Percentiles rank a stretch among this genome's conserved stretches.
phyloP scores from a whole-genome alignment of 1,284 basidiomycete species.

The Ceratobasidium sp. region DNA sequence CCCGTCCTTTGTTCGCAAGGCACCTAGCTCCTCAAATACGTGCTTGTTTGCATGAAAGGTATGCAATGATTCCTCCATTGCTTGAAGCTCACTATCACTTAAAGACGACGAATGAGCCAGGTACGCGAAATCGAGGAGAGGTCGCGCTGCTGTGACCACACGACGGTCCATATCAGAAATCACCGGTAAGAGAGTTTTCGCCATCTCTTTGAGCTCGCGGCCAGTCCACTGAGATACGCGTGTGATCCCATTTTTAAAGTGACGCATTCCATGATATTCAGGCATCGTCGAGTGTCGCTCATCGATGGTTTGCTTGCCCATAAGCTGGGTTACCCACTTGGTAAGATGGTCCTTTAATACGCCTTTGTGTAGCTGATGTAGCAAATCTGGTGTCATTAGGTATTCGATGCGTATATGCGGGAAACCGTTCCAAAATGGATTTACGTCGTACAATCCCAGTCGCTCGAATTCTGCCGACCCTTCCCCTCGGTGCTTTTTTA shows the following conservation, averaged over 20 bases:
- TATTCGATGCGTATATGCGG: conserved; percentile 45
- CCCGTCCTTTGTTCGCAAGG: conserved; percentile 36
- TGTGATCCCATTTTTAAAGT: too few species aligned
- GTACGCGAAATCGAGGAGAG: conserved; percentile 52
- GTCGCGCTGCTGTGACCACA: conserved; percentile 42
- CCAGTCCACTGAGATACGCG: too few species aligned
- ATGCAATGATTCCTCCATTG: conserved; percentile 46
- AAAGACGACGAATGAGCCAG: neutral
- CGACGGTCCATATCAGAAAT: conserved; percentile 39
- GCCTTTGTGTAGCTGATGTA: conserved; percentile 47
- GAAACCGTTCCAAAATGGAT: conserved; percentile 47
- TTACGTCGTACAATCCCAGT: neutral
- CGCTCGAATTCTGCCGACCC: neutral
- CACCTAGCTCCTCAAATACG: conserved; percentile 49
- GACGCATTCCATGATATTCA: too few species aligned
- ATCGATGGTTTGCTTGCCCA: conserved; percentile 35
- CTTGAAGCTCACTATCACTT: conserved; percentile 49
- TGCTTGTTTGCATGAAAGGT: conserved; percentile 49
- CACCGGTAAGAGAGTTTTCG: conserved; percentile 48
- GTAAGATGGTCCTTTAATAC: too few species aligned
- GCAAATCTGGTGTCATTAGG: conserved; percentile 47
- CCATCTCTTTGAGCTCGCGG: too few species aligned
- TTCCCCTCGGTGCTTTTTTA: neutral
- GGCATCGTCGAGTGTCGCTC: conserved; percentile 27
- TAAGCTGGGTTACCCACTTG: conserved; percentile 19